phyloP scores from a whole-genome alignment of 176 grass and related monocot genomes.

The Hyparrhenia diplandra region DNA sequence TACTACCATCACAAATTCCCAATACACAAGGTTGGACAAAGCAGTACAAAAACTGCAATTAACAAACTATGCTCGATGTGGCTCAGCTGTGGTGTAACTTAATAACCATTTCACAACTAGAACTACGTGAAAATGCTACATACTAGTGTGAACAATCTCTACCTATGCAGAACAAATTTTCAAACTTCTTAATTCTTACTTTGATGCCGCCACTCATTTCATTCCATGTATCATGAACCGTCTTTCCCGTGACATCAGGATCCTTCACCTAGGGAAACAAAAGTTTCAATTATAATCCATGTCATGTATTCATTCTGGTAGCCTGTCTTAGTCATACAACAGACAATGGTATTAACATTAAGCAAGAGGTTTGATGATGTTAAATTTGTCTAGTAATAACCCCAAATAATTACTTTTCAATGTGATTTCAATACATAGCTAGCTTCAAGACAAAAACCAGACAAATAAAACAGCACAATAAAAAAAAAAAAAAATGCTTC shows the following conservation, averaged over 20 bases:
- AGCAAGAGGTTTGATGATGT: background rate
- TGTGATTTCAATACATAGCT: background rate
- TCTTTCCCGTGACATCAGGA: conserved; percentile 65
- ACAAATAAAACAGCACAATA: conserved; percentile 14
- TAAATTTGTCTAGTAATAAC: background rate
- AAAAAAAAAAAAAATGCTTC: background rate
- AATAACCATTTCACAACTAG: background rate
- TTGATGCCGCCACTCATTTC: conserved; percentile 44
- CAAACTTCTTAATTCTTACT: conserved; percentile 51
- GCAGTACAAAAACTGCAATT: background rate
- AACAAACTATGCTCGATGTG: background rate
- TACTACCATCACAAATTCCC: background rate
- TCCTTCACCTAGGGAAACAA: conserved; percentile 66
- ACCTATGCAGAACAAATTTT: background rate
- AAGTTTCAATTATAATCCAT: conserved; percentile 17
- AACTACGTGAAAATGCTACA: background rate
- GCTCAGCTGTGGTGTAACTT: background rate
- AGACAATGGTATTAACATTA: background rate
- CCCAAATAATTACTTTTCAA: background rate
- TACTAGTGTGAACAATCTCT: background rate
- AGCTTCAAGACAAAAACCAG: background rate
- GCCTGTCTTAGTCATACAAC: background rate
- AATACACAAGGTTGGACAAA: background rate
- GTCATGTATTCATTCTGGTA: background rate
- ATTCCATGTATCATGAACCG: conserved; percentile 75